A percentile compares a stretch with the other conserved stretches of the same genome.
These are phyloP conservation scores for Durotheca rogersii DNA, from an alignment of 495 filamentous ascomycete species.

Conservation along the genomic window DNA sequence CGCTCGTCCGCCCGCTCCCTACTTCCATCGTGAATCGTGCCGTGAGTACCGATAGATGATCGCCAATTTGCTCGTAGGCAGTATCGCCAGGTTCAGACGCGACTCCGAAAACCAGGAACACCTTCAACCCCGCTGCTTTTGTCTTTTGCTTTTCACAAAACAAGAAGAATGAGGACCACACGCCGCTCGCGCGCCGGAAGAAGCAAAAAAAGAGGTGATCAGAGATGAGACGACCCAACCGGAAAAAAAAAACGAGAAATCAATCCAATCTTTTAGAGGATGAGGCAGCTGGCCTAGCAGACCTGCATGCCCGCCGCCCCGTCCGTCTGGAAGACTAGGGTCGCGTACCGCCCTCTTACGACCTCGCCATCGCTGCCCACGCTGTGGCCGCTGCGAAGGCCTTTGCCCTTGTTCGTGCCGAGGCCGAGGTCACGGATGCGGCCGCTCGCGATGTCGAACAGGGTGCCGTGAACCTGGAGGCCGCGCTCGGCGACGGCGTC, in stretches of 20 bases:
- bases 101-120: too few relatives aligned
- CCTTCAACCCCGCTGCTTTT: too few relatives aligned
- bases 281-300: conserved; percentile 1
- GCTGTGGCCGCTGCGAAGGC: background rate
- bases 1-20: too few relatives aligned
- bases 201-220: background rate
- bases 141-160: too few relatives aligned
- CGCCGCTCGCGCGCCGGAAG: too few relatives aligned
- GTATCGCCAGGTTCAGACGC: too few relatives aligned
- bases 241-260: background rate
- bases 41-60: too few relatives aligned
- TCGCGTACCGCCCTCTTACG: conserved; percentile 51
- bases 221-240: background rate
- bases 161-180: too few relatives aligned
- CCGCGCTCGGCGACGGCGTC: conserved; percentile 68
- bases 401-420: conserved; percentile 42
- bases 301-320: conserved; percentile 30
- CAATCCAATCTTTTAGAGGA: too few relatives aligned
- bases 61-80: too few relatives aligned
- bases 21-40: too few relatives aligned
- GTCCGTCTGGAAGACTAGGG: conserved; percentile 50
- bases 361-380: conserved; percentile 26
- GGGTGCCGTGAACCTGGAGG: conserved; percentile 68
- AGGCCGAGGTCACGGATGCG: conserved; percentile 58
- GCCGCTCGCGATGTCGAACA: conserved; percentile 68